Evolutionary conservation across 495 filamentous ascomycete genomes (phyloP).

Genomic region (Talaromyces wortmannii): DNA sequence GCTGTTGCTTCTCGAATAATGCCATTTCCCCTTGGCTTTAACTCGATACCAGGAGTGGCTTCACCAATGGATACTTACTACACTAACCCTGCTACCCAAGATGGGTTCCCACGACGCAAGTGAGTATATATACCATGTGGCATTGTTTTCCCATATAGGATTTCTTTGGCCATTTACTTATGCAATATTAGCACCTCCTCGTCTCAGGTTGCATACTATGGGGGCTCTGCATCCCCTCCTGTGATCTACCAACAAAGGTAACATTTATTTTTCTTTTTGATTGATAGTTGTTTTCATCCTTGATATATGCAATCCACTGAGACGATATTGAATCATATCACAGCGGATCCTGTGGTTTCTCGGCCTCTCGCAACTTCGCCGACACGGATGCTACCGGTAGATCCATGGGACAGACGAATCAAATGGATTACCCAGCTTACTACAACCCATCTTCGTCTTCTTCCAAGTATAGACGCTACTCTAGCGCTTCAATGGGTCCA

Average conservation of each 20-base stretch:
- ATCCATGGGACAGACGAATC: constrained; percentile 14
- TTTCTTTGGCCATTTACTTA: background rate
- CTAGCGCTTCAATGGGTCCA: constrained; percentile 8
- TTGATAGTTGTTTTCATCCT: constrained; percentile 6
- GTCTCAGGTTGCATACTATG: constrained; percentile 26
- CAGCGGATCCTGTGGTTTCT: constrained; percentile 28
- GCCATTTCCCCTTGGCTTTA: constrained; percentile 25
- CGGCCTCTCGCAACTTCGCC: constrained; percentile 21
- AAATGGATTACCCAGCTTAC: constrained; percentile 24
- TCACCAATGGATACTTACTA: constrained; percentile 24
- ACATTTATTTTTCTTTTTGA: constrained; percentile 11
- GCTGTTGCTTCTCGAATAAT: constrained; percentile 23
- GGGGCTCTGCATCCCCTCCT: constrained; percentile 21
- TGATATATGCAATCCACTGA: constrained; percentile 6
- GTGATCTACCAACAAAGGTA: constrained; percentile 39
- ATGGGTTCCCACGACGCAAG: constrained; percentile 35
- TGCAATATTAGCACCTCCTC: constrained; percentile 23
- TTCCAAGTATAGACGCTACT: constrained; percentile 5
- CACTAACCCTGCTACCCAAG: constrained; percentile 26
- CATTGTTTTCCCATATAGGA: constrained; percentile 5
- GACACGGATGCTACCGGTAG: constrained; percentile 18
- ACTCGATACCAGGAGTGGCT: constrained; percentile 25
- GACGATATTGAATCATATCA: constrained; percentile 4
- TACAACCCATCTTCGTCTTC: constrained; percentile 13
- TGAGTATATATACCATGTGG: constrained; percentile 17